Conservation (phyloP, 768 basidiomycete genomes). For the Trichaptum fuscoviolaceum region DNA sequence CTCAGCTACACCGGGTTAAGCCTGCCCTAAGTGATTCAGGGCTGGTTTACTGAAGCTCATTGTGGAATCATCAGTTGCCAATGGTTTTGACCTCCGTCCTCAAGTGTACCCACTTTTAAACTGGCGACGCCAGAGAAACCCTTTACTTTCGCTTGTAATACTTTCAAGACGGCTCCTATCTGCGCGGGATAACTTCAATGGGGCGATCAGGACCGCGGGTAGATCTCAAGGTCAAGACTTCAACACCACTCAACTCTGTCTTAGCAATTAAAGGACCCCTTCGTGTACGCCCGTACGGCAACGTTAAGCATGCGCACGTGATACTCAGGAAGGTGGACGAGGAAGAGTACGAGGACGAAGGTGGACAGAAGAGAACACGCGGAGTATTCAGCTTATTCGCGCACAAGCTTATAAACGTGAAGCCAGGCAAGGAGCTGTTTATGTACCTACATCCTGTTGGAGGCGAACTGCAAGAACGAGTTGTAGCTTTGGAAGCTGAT, state of each 20-base stretch:
- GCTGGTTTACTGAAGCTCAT: neutral
- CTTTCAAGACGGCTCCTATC: neutral
- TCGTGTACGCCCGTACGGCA: constrained; percentile 62
- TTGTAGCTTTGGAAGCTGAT: constrained; percentile 57
- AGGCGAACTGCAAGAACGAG: constrained; percentile 48
- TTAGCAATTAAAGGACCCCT: constrained; percentile 58
- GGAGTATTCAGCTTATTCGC: constrained; percentile 63
- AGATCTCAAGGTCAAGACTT: neutral
- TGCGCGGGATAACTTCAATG: neutral
- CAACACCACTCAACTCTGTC: constrained; percentile 35
- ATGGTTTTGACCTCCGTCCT: neutral
- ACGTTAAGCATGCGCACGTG: constrained; percentile 64
- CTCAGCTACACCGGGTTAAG: too few relatives aligned
- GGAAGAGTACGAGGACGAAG: constrained; percentile 41
- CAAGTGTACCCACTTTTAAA: neutral
- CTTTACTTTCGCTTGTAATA: neutral
- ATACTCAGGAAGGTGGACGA: constrained; percentile 57
- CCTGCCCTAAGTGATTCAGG: neutral
- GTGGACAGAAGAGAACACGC: constrained; percentile 27
- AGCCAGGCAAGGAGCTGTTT: constrained; percentile 65
- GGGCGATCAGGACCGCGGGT: neutral
- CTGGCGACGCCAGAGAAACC: neutral
- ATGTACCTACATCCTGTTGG: constrained; percentile 51
- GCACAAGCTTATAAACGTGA: constrained; percentile 63
- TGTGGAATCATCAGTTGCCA: neutral